Conservation (phyloP, 2,329 filamentous ascomycete genomes). For the Sarocladium strictum region DNA sequence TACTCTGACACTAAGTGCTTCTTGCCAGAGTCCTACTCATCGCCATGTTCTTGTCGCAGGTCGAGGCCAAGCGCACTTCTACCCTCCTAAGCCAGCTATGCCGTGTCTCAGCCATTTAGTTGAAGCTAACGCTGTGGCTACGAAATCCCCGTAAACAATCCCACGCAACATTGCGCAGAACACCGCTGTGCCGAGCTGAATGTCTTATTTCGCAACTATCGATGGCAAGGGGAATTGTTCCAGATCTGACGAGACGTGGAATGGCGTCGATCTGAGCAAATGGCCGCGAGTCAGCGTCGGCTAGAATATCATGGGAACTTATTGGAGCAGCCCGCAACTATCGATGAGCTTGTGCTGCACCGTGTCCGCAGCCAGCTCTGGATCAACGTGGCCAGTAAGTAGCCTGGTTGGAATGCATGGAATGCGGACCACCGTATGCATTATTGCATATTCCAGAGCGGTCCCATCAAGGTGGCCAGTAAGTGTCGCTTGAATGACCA, state of each 20-base stretch:
- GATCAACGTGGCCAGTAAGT: no score
- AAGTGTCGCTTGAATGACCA: no score
- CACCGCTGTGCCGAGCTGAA: constrained; percentile 26
- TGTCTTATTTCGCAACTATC: constrained; percentile 56
- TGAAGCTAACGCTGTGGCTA: not conserved
- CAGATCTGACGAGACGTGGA: not conserved
- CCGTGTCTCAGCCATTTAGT: constrained; percentile 1
- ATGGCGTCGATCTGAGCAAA: not conserved
- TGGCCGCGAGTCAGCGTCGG: not conserved
- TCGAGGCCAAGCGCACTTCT: not conserved
- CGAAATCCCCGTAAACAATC: no score
- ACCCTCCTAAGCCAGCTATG: not conserved
- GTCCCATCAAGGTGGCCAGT: no score
- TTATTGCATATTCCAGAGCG: no score
- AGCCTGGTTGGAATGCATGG: no score
- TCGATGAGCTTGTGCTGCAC: not conserved
- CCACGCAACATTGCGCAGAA: no score
- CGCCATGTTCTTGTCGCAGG: no score
- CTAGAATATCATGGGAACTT: not conserved
- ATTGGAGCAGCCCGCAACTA: not conserved
- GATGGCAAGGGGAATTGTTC: not conserved
- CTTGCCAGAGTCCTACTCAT: no score
- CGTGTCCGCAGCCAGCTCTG: not conserved
- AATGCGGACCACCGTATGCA: no score
- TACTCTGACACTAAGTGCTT: no score